Evolutionary conservation across 495 filamentous ascomycete genomes (phyloP), one percentile per base, ranked within the genome.

Genomic region (Penicillium paradoxum): DNA sequence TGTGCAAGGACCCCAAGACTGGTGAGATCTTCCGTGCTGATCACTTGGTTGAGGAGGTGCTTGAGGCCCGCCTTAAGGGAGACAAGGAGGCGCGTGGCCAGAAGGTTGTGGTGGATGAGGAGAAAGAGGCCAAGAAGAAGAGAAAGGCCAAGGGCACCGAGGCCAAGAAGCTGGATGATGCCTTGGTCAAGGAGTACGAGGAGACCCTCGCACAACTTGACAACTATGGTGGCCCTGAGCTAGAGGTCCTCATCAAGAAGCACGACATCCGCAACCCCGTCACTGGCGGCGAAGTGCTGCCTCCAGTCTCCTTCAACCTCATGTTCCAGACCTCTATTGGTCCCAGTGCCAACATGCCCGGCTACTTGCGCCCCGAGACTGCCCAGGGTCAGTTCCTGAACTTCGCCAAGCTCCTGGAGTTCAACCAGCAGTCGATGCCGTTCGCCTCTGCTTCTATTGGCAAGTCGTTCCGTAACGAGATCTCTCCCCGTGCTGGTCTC

Each of bases 1-100:
- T 97, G 91, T 95, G 90, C 83, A 97, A 97, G 72, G 93, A 98
- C 69, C 90, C 91, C 47, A 93, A 95, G 76, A 93, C 86, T 59
- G 93, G 93, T 63, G 95, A 97, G 75, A 95, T 97, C 53, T 85
- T 97, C 69, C 83, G 93, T 54, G 91, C 93, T 25, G 93, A 98
- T 66, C 93, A 98, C 73, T 78, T 97, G 57, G 89, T 98, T 32
- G 90, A 97, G 74, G 91, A 95, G 61, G 83, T 96, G 24, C 79
- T 98, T 19, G 91, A 96, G 74, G 68, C 78, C 27, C 79, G 93
- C 21, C 71, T 98, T 43, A 90, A 89, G 72, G 86, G 84, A 42
- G 83, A 91, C 71, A 87, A 88, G 72, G 80, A 87, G 63, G 86
- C 87, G 18, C 85, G 87, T 48, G 86, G 85, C 50, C 74, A 88